Conservation (phyloP, 805 yeast species). For the Hemisphaericaspora nanyangensis region DNA sequence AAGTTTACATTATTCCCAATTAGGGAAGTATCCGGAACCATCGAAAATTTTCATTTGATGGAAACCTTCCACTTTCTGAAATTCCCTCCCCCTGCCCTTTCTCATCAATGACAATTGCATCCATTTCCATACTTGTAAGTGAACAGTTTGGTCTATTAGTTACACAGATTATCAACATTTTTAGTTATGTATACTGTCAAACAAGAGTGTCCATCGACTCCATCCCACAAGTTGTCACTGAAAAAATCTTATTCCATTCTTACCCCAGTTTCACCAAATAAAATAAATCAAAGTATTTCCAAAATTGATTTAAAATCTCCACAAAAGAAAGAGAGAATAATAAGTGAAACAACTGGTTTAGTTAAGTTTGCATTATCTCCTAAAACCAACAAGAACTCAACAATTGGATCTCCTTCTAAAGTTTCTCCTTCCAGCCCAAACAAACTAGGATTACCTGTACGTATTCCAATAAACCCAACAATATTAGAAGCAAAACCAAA, state of each 20-base stretch:
- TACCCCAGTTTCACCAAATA: constrained; percentile 7
- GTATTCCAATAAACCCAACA: constrained; percentile 25
- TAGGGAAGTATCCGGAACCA: neutral
- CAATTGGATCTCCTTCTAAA: neutral
- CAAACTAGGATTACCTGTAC: constrained; percentile 29
- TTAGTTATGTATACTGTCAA: no score
- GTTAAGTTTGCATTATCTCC: constrained; percentile 38
- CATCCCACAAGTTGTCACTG: constrained; percentile 4
- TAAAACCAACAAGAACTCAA: constrained; percentile 4
- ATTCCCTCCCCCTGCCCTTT: no score
- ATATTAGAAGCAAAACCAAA: neutral
- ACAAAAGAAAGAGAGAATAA: constrained; percentile 23
- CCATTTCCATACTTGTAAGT: no score
- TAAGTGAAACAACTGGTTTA: constrained; percentile 50
- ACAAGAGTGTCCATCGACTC: constrained; percentile 7
- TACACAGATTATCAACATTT: no score
- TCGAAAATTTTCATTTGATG: no score
- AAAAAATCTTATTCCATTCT: constrained; percentile 15
- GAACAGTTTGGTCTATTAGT: no score
- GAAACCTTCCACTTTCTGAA: no score
- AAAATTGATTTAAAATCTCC: neutral
- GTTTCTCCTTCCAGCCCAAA: constrained; percentile 4
- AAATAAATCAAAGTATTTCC: neutral
- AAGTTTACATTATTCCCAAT: constrained; percentile 1
- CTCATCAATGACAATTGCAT: no score